Evolutionary conservation across 2,329 filamentous ascomycete species (phyloP).

Genomic region (Aspergillus nomiae): DNA sequence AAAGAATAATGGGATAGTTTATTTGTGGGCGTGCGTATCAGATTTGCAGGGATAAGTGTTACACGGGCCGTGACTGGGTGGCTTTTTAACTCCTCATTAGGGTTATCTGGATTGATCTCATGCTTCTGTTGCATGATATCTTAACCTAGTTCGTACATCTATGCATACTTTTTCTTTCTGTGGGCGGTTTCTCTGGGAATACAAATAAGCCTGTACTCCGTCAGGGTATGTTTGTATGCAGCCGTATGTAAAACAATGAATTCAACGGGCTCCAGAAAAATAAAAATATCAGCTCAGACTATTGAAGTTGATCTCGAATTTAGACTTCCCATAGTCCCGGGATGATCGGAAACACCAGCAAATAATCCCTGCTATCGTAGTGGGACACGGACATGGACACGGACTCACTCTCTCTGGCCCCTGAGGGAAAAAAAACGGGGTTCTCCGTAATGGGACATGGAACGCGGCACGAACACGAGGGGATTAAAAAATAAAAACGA

Average conservation of each 20-base stretch:
- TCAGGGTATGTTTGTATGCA: background rate
- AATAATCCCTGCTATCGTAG: background rate
- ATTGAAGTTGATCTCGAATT: background rate
- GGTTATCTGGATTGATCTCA: background rate
- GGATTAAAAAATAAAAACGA: background rate
- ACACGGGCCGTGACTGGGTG: background rate
- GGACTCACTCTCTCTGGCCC: background rate
- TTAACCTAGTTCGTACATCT: background rate
- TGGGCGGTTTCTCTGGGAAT: background rate
- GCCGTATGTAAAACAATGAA: background rate
- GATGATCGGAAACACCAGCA: background rate
- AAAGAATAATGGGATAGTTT: background rate
- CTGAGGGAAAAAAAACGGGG: background rate
- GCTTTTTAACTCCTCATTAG: background rate
- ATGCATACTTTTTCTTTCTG: background rate
- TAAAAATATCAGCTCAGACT: background rate
- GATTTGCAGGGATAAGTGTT: background rate
- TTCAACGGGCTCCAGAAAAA: background rate
- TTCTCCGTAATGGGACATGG: background rate
- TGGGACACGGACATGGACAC: background rate
- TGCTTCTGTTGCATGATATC: background rate
- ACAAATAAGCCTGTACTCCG: background rate
- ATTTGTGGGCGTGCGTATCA: background rate
- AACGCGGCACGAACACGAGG: background rate
- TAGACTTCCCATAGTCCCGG: background rate